These are phyloP conservation scores for Tuber melanosporum DNA, from an alignment of 495 filamentous ascomycete species.

Conservation along the genomic window DNA sequence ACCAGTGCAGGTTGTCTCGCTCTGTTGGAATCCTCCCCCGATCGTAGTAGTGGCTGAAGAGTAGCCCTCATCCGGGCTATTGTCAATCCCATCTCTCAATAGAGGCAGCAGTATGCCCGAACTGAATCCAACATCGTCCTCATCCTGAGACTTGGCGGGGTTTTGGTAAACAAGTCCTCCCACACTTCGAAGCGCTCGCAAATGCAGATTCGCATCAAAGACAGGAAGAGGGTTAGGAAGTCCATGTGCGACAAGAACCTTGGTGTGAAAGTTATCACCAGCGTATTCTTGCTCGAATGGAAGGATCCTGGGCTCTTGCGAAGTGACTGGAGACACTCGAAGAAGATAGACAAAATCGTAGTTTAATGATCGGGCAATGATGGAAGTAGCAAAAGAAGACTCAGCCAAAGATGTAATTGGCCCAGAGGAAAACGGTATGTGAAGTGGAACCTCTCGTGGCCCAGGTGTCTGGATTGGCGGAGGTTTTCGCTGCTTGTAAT, in stretches of 20 bases:
- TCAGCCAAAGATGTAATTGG: constrained; percentile 39
- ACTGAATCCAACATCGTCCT: constrained; percentile 40
- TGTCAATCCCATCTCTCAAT: constrained; percentile 26
- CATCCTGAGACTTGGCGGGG: constrained; percentile 28
- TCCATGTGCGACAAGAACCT: constrained; percentile 41
- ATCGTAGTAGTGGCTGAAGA: constrained; percentile 20
- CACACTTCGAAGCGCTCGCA: constrained; percentile 39
- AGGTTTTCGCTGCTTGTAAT: constrained; percentile 21
- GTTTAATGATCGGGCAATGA: constrained; percentile 41
- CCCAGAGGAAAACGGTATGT: constrained; percentile 29
- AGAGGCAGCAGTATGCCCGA: constrained; percentile 41
- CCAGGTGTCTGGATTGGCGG: constrained; percentile 18
- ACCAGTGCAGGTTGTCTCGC: constrained; percentile 25
- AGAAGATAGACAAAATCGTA: constrained; percentile 43
- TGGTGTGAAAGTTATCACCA: constrained; percentile 35
- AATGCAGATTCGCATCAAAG: constrained; percentile 40
- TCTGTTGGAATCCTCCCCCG: constrained; percentile 8
- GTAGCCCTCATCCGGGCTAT: constrained; percentile 31
- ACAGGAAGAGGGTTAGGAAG: constrained; percentile 40
- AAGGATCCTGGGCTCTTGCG: constrained; percentile 11
- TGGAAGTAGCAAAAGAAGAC: constrained; percentile 41
- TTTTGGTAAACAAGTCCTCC: constrained; percentile 42
- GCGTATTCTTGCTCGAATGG: constrained; percentile 15
- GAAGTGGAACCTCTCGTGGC: constrained; percentile 25
- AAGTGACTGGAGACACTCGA: constrained; percentile 31